phyloP scores from a whole-genome alignment of 805 yeast species.

The Wickerhamiella occidentalis region DNA sequence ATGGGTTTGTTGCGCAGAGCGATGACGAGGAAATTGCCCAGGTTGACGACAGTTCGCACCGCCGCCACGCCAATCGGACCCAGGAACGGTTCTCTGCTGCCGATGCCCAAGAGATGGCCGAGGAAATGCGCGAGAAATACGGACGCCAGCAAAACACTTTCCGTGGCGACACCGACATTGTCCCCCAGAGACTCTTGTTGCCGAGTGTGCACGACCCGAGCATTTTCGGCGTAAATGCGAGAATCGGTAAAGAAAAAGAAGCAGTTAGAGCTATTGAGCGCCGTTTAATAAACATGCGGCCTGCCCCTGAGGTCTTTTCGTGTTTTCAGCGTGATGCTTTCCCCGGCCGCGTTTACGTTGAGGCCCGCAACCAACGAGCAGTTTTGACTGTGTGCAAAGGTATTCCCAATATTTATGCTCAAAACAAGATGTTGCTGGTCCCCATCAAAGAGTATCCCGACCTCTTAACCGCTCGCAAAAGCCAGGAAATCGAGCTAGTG shows the following conservation, averaged over 20 bases:
- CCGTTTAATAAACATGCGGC: slow-evolving; percentile 61
- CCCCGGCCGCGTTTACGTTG: slow-evolving; percentile 83
- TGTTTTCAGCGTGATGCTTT: slow-evolving; percentile 92
- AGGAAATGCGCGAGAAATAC: slow-evolving; percentile 80
- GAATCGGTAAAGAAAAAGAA: slow-evolving; percentile 88
- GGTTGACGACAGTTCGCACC: slow-evolving; percentile 39
- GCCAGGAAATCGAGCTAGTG: slow-evolving; percentile 73
- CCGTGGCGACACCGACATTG: slow-evolving; percentile 74
- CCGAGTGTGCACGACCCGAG: slow-evolving; percentile 96
- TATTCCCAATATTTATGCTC: slow-evolving; percentile 68
- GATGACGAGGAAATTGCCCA: slow-evolving; percentile 36
- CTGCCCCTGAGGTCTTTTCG: slow-evolving; percentile 72
- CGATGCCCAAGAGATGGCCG: slow-evolving; percentile 90
- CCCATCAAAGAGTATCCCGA: slow-evolving; percentile 95
- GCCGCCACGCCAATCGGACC: slow-evolving; percentile 70
- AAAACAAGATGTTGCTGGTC: slow-evolving; percentile 61
- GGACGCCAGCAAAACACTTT: slow-evolving; percentile 76
- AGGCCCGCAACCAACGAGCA: slow-evolving; percentile 87
- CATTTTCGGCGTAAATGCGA: slow-evolving; percentile 89
- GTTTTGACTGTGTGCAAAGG: slow-evolving; percentile 82
- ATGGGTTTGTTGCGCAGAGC: slow-evolving; percentile 39
- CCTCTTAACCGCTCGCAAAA: slow-evolving; percentile 74
- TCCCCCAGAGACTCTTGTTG: slow-evolving; percentile 82
- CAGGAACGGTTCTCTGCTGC: slow-evolving; percentile 73
- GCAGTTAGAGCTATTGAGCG: slow-evolving; percentile 73